Evolutionary conservation across 208 protist genomes (phyloP).

Genomic region (Porcisia deanei): DNA sequence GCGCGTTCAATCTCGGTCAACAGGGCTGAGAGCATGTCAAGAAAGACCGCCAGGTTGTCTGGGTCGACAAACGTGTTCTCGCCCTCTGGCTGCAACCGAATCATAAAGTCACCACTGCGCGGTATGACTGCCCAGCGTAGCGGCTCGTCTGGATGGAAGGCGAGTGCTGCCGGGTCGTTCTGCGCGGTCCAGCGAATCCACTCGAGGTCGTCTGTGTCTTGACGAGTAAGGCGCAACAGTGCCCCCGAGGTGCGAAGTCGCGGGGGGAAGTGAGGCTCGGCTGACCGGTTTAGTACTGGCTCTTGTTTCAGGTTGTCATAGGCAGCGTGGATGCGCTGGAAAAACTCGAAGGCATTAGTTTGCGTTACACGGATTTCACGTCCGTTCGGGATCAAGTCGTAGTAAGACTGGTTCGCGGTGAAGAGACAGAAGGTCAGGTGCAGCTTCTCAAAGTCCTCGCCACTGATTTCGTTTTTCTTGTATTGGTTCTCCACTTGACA

Average conservation of each 20-base stretch:
- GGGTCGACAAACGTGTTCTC: slow-evolving; percentile 18
- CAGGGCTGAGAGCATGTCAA: slow-evolving; percentile 9
- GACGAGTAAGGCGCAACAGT: slow-evolving; percentile 20
- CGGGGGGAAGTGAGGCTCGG: not conserved
- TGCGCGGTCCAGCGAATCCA: slow-evolving; percentile 15
- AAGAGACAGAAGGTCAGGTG: slow-evolving; percentile 34
- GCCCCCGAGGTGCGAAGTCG: slow-evolving; percentile 14
- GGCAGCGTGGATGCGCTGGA: slow-evolving; percentile 30
- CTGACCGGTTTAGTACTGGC: not conserved
- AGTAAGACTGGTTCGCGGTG: slow-evolving; percentile 15
- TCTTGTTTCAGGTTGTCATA: slow-evolving; percentile 20
- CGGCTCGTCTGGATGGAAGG: slow-evolving; percentile 18
- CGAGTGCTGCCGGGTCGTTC: slow-evolving; percentile 20
- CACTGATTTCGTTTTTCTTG: slow-evolving; percentile 20
- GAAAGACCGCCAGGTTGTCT: slow-evolving; percentile 16
- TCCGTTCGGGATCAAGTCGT: slow-evolving; percentile 55
- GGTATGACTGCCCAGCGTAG: slow-evolving; percentile 33
- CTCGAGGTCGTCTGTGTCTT: slow-evolving; percentile 14
- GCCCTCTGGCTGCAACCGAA: slow-evolving; percentile 25
- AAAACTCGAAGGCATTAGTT: slow-evolving; percentile 46
- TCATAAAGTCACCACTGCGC: slow-evolving; percentile 24
- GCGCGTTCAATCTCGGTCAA: slow-evolving; percentile 19
- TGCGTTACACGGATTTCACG: slow-evolving; percentile 41
- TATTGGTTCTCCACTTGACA: slow-evolving; percentile 13
- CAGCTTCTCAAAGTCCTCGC: slow-evolving; percentile 26